Conservation (phyloP, 2,329 filamentous ascomycete genomes). For the Shiraia bambusicola region DNA sequence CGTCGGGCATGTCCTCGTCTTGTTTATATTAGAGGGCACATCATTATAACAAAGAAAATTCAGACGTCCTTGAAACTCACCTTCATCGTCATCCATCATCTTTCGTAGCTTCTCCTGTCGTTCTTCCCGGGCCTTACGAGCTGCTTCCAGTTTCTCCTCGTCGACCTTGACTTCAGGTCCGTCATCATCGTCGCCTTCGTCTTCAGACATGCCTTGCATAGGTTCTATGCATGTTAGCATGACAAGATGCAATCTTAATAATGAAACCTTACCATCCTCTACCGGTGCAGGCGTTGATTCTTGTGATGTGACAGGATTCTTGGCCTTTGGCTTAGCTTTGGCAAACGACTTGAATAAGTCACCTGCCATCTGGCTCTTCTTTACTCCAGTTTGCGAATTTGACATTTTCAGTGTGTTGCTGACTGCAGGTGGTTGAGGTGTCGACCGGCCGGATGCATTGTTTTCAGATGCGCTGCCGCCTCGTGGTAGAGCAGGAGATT, state of each 20-base stretch:
- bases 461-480: conserved; percentile 34
- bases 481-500: conserved; percentile 16
- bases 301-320: conserved; percentile 49
- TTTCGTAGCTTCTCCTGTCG: conserved; percentile 66
- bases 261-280: conserved; percentile 51
- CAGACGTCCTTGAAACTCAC: conserved; percentile 40
- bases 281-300: conserved; percentile 43
- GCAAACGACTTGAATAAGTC: conserved; percentile 80
- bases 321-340: conserved; percentile 61
- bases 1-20: conserved; percentile 62
- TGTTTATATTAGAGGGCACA: conserved; percentile 21
- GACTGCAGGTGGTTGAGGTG: conserved; percentile 28
- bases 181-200: conserved; percentile 38
- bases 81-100: conserved; percentile 76
- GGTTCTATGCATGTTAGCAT: conserved; percentile 43
- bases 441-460: conserved; percentile 39
- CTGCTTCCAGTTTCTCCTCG: conserved; percentile 35
- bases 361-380: conserved; percentile 58
- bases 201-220: conserved; percentile 57
- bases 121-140: conserved; percentile 56
- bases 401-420: conserved; percentile 34
- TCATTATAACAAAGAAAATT: neutral
- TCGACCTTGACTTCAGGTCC: conserved; percentile 34
- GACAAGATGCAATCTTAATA: neutral
- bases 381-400: conserved; percentile 50